Conservation (phyloP, 495 filamentous ascomycete genomes). For the Daldinia decipiens region DNA sequence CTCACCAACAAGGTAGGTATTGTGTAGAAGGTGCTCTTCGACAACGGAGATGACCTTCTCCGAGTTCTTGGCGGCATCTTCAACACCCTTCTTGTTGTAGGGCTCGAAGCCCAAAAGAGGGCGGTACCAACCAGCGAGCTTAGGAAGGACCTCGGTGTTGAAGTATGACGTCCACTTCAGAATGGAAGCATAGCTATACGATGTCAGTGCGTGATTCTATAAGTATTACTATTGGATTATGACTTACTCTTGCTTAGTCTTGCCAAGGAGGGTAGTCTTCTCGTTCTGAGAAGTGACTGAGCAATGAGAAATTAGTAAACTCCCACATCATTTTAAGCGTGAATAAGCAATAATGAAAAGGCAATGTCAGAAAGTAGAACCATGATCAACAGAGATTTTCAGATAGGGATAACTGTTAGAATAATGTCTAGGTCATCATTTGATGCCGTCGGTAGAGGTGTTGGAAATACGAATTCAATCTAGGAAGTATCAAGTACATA, state of each 20-base stretch:
- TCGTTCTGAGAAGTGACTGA: constrained; percentile 98
- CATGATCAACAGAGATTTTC: constrained; percentile 85
- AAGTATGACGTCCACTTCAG: constrained; percentile 91
- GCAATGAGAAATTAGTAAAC: constrained; percentile 50
- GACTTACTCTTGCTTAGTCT: constrained; percentile 97
- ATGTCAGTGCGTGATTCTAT: constrained; percentile 36
- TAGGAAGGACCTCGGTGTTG: constrained; percentile 82
- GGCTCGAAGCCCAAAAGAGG: constrained; percentile 82
- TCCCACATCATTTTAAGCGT: constrained; percentile 39
- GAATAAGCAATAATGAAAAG: constrained; percentile 25
- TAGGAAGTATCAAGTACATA: constrained; percentile 65
- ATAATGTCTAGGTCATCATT: constrained; percentile 82
- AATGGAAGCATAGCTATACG: constrained; percentile 83
- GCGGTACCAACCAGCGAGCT: constrained; percentile 84
- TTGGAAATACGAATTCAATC: constrained; percentile 6
- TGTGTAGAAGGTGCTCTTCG: constrained; percentile 86
- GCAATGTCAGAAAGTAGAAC: constrained; percentile 66
- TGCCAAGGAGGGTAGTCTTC: constrained; percentile 98
- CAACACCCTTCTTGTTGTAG: constrained; percentile 98
- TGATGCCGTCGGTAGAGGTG: constrained; percentile 43
- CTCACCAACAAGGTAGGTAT: constrained; percentile 98
- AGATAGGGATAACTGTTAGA: constrained; percentile 99
- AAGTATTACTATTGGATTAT: neutral
- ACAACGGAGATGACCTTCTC: constrained; percentile 74
- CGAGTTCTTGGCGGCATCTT: constrained; percentile 74